Evolutionary conservation across 352 stramenopile species (phyloP), one percentile per base, ranked within the genome.

Genomic region (Phytophthora cryptogea): DNA sequence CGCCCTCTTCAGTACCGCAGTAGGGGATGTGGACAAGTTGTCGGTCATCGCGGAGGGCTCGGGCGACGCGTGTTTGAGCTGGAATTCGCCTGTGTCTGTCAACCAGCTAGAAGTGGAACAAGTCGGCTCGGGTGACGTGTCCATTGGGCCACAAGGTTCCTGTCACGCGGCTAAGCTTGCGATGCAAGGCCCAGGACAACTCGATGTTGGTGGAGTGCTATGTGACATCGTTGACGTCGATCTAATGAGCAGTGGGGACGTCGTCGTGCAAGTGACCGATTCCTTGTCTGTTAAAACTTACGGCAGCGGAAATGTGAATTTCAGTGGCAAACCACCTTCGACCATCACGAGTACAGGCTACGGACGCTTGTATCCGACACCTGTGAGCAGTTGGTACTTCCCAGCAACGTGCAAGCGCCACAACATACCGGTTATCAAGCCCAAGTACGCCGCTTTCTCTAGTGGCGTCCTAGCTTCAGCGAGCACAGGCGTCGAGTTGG

Each of bases 201-300:
- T 86, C 31, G 56, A 75, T 33, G 43, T 74, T 9, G 76, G 72
- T 2, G 62, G 73, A 10, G 45, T 86, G 31, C 54, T 65, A 33
- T 76, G 68, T 20, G 66, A 74, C 10, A 51, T 52, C 14, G 73
- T 78, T 26, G 55, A 72, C 33, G 66, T 83, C 9, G 53, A 57
- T 8, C 48, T 86, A 14, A 49, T 76, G 36, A 68, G 76, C 50
- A 73, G 59, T 36, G 76, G 76, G 8, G 42, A 76, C 20, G 63
- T 81, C 4, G 41, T 78, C 14, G 66, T 82, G 10, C 67, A 80
- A 56, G 72, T 70, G 8, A 68, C 41, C 6, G 44, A 70, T 42
- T 50, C 36, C 3, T 49, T 76, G 8, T 27, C 35, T 20, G 50
- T 69, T 9, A 50, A 54, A 13, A 48, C 43, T 0, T 66, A 66